Evolutionary conservation across 768 basidiomycete species (phyloP), one percentile per base, ranked within the genome.

Genomic region (Tylopilus balloui): DNA sequence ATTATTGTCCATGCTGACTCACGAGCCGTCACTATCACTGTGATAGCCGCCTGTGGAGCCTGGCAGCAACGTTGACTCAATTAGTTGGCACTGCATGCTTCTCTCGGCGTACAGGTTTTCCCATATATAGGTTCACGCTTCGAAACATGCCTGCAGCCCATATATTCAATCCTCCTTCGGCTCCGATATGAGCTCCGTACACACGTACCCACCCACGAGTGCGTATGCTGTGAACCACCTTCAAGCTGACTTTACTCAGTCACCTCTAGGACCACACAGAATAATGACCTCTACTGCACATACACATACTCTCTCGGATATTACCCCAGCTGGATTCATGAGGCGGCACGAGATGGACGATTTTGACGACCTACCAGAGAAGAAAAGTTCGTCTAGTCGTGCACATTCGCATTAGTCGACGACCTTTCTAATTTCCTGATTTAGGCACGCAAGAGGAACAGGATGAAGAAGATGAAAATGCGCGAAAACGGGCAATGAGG

Each of bases 401-500:
- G 24, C 5, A n/a, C 9, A 15, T 37, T 3, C 3, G 17, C 25
- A 29, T 6, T 32, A 43, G 12, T 36, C 5, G 12, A 36, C n/a
- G 8, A 11, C 19, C 19, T 25, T 25, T 15, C 41, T 38, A 24
- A 34, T 27, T 20, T 19, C 21, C 37, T 39, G n/a, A 9, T 51
- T 37, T 42, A 76, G 74, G 58, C 39, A 72, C 76, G 1, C 80
- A 80, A 48, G 64, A 70, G 40, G 74, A 79, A 1, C 79, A 81
- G 54, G 69, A 81, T 52, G 55, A 66, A 14, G 64, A 59, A 28
- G 81, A 83, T 48, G 76, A 75, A 10, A 61, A 70, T 44, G 70
- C 69, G 13, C 67, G 71, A 25, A 68, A 66, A 53, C 68, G 71
- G 40, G 78, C 74, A 3, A 68, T 76, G 68, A 73, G 62, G 45